These are phyloP conservation scores for Beauveria asiatica DNA, from an alignment of 2,329 filamentous ascomycete genomes.

Conservation along the genomic window DNA sequence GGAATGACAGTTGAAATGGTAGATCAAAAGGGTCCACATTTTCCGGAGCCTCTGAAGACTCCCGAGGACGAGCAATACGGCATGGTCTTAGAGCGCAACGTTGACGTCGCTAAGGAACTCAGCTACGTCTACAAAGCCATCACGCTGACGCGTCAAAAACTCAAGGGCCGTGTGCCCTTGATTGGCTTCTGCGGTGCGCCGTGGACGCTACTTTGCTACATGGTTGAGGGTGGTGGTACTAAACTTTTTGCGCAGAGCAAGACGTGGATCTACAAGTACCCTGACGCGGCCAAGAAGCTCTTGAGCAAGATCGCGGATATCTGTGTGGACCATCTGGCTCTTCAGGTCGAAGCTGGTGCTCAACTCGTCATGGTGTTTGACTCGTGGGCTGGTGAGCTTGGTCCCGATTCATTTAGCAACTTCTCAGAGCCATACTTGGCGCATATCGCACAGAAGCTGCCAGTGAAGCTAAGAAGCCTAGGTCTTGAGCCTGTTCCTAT, in stretches of 20 bases:
- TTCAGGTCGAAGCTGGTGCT: slow-evolving; percentile 87
- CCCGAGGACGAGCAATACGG: slow-evolving; percentile 79
- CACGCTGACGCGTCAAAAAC: slow-evolving; percentile 78
- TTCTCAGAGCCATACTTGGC: slow-evolving; percentile 82
- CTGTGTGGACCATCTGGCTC: slow-evolving; percentile 87
- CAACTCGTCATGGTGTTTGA: slow-evolving; percentile 96
- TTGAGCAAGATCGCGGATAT: slow-evolving; percentile 88
- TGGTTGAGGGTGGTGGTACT: slow-evolving; percentile 95
- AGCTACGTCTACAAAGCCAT: slow-evolving; percentile 96
- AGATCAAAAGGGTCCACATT: slow-evolving; percentile 92
- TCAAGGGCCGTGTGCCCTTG: slow-evolving; percentile 79
- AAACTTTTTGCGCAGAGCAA: slow-evolving; percentile 93
- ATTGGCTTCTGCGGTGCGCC: slow-evolving; percentile 96
- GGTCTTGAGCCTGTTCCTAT: slow-evolving; percentile 78
- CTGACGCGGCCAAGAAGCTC: slow-evolving; percentile 68
- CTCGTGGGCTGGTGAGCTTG: slow-evolving; percentile 93
- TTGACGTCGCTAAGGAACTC: slow-evolving; percentile 78
- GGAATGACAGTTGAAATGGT: slow-evolving; percentile 99
- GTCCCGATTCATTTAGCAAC: slow-evolving; percentile 70
- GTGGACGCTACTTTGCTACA: slow-evolving; percentile 96
- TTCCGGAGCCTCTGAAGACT: slow-evolving; percentile 71
- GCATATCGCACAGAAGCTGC: slow-evolving; percentile 75
- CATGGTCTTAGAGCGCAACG: slow-evolving; percentile 63
- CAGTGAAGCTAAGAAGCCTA: slow-evolving; percentile 63
- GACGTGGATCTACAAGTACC: slow-evolving; percentile 92